Percentiles rank a stretch among this genome's conserved stretches.
phyloP scores from a whole-genome alignment of 202 grass and related monocot species.

The Musa balbisiana region DNA sequence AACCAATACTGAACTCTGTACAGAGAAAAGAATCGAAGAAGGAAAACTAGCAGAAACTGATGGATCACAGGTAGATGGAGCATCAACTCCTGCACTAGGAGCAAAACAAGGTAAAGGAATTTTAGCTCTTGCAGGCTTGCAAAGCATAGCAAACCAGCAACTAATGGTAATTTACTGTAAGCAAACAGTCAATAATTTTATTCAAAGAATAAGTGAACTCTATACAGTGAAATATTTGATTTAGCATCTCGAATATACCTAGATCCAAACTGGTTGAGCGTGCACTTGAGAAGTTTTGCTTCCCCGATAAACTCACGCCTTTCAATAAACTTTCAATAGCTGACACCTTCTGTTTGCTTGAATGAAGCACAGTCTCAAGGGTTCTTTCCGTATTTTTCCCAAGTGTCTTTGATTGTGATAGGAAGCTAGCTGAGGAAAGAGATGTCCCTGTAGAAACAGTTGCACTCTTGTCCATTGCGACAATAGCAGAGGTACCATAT shows the following conservation, averaged over 20 bases:
- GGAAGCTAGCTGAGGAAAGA: constrained; percentile 47
- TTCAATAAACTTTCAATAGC: constrained; percentile 99
- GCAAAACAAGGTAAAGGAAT: constrained; percentile 35
- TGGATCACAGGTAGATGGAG: constrained; percentile 86
- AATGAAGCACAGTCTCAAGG: constrained; percentile 82
- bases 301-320: constrained; percentile 56
- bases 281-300: constrained; percentile 64
- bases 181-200: not conserved
- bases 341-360: constrained; percentile 97
- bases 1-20: constrained; percentile 49
- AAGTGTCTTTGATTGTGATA: constrained; percentile 64
- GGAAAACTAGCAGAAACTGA: constrained; percentile 43
- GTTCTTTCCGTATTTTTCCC: constrained; percentile 71
- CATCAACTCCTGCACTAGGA: constrained; percentile 89
- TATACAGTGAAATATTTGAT: not conserved
- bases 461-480: constrained; percentile 92
- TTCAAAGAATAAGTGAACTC: not conserved
- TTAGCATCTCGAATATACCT: constrained; percentile 49
- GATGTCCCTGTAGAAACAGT: constrained; percentile 63
- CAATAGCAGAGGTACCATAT: constrained; percentile 92
- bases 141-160: not conserved
- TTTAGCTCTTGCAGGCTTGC: not conserved
- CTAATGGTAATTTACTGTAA: not conserved
- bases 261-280: constrained; percentile 90
- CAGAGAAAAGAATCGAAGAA: constrained; percentile 51